Evolutionary conservation across 2,329 filamentous ascomycete species (phyloP), one percentile per base, ranked within the genome.

Genomic region (Scolecobasidium constrictum): DNA sequence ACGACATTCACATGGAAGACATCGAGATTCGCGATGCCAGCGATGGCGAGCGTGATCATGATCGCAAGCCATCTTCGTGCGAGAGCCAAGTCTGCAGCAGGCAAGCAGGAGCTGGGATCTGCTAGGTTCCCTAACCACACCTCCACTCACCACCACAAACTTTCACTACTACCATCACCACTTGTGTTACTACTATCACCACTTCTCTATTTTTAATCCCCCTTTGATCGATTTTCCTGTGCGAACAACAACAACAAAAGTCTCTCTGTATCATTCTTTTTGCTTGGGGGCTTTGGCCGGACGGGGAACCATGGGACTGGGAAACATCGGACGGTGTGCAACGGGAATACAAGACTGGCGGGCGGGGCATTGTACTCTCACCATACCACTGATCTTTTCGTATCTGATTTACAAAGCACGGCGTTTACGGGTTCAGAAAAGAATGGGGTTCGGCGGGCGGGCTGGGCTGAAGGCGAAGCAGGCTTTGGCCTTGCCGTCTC

Each of bases 1-100:
- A 9, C n/a, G 56, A 60, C 56, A 54, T 56, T 15, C 40, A 58
- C n/a, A 56, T 60, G 40, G 48, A 61, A 19, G 52, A 55, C 21
- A 56, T 47, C 3, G 43, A 46, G 5, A 42, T 58, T 20, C 56
- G 60, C 9, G 55, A 61, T 37, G 56, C 54, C 19, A 55, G 56
- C 33, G 56, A 59, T 45, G 48, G 53, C 35, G 55, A 58, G 45
- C 56, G 58, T 16, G 42, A 31, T 31, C n/a, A n/a, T n/a, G n/a
- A n/a, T n/a, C n/a, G n/a, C n/a, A n/a, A n/a, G n/a, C n/a, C n/a
- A n/a, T n/a, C n/a, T n/a, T n/a, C n/a, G n/a, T n/a, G n/a, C n/a
- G n/a, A n/a, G n/a, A n/a, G n/a, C n/a, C n/a, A n/a, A n/a, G n/a
- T n/a, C n/a, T n/a, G n/a, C n/a, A n/a, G n/a, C n/a, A n/a, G n/a